These are phyloP conservation scores for Sporothrix inflata DNA, from an alignment of 2,329 filamentous ascomycete genomes.

Conservation along the genomic window DNA sequence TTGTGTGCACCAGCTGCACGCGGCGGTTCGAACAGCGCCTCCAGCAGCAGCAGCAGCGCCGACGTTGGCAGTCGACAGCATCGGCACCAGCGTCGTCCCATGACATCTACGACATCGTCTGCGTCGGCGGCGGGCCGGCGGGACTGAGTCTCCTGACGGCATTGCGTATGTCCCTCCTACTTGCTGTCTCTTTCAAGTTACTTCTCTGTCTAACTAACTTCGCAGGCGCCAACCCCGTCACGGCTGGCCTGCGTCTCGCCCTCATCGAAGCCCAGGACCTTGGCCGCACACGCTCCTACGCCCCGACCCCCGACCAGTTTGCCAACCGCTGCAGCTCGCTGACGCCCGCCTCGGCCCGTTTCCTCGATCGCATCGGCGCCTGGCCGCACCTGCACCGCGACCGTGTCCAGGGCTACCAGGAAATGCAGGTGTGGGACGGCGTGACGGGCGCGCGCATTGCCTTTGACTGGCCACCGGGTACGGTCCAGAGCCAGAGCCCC, in stretches of 20 bases:
- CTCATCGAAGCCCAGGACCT: slow-evolving; percentile 91
- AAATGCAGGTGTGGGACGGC: slow-evolving; percentile 99
- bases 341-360: slow-evolving; percentile 83
- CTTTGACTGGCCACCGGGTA: slow-evolving; percentile 71
- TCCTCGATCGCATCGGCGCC: slow-evolving; percentile 80
- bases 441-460: slow-evolving; percentile 84
- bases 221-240: slow-evolving; percentile 72
- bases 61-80: slow-evolving; percentile 34
- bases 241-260: slow-evolving; percentile 78
- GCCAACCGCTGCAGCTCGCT: slow-evolving; percentile 96
- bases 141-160: slow-evolving; percentile 81
- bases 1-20: slow-evolving; percentile 53
- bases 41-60: slow-evolving; percentile 43
- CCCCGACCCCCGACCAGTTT: slow-evolving; percentile 68
- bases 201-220: neutral
- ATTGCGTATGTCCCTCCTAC: slow-evolving; percentile 60
- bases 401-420: slow-evolving; percentile 84
- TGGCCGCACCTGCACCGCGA: slow-evolving; percentile 75
- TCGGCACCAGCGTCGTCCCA: slow-evolving; percentile 46
- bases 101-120: slow-evolving; percentile 91
- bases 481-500: slow-evolving; percentile 45
- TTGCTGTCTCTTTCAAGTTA: neutral
- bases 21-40: slow-evolving; percentile 40
- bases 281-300: slow-evolving; percentile 66
- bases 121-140: slow-evolving; percentile 85